phyloP scores from a whole-genome alignment of 2,329 filamentous ascomycete genomes.

The Gaeumannomyces tritici region DNA sequence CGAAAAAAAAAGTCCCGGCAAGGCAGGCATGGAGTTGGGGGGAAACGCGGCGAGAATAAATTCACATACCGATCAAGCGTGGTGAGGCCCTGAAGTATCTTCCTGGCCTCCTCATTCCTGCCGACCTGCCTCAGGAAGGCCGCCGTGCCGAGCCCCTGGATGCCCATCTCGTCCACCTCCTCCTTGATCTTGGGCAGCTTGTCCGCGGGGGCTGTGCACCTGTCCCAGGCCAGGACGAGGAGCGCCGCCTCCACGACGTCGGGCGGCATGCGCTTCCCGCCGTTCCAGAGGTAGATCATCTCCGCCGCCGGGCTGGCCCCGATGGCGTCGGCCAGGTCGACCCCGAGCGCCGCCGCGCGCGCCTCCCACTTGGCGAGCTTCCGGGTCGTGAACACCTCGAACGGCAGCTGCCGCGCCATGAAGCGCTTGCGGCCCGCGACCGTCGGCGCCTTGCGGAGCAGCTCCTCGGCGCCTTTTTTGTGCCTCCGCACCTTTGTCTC shows the following conservation, averaged over 20 bases:
- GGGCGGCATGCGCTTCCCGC: slow-evolving; percentile 67
- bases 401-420: slow-evolving; percentile 80
- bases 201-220: slow-evolving; percentile 43
- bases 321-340: slow-evolving; percentile 69
- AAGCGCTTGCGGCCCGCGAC: slow-evolving; percentile 80
- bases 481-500: slow-evolving; percentile 25
- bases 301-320: slow-evolving; percentile 76
- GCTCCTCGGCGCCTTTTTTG: slow-evolving; percentile 56
- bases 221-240: slow-evolving; percentile 50
- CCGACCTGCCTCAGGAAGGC: slow-evolving; percentile 56
- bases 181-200: slow-evolving; percentile 35
- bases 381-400: slow-evolving; percentile 75
- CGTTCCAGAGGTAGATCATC: slow-evolving; percentile 93
- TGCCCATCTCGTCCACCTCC: slow-evolving; percentile 50
- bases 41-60: neutral
- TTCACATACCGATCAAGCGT: slow-evolving; percentile 47
- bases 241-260: slow-evolving; percentile 56
- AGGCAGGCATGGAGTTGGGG: too few species aligned
- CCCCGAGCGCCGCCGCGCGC: slow-evolving; percentile 54
- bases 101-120: slow-evolving; percentile 53
- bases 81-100: slow-evolving; percentile 56
- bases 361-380: slow-evolving; percentile 87
- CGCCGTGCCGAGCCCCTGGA: slow-evolving; percentile 57
- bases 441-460: slow-evolving; percentile 61
- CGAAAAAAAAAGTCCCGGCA: too few species aligned